Evolutionary conservation across 208 protist genomes (phyloP).

Genomic region (Lotmaria passim): DNA sequence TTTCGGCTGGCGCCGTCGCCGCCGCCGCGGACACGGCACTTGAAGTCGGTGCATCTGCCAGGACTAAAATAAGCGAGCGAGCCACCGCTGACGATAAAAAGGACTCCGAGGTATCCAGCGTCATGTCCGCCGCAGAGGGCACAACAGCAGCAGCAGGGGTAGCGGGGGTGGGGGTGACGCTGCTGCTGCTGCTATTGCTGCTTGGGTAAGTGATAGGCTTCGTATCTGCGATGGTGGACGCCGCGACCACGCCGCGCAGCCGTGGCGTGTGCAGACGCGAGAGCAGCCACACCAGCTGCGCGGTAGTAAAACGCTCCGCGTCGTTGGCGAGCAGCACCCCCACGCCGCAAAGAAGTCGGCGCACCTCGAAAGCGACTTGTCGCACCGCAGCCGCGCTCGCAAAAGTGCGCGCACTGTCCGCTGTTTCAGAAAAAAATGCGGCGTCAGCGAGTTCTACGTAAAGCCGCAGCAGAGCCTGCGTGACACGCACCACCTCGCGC

Average conservation of each 20-base stretch:
- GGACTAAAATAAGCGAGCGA: conserved; percentile 8
- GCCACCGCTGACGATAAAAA: conserved; percentile 31
- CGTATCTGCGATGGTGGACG: too few species aligned
- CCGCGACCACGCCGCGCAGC: neutral
- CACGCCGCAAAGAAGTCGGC: conserved; percentile 29
- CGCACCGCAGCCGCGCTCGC: neutral
- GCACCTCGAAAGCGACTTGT: conserved; percentile 12
- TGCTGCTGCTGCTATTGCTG: too few species aligned
- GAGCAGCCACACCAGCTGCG: conserved; percentile 29
- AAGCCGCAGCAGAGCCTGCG: conserved; percentile 24
- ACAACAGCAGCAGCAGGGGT: too few species aligned
- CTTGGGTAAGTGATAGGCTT: too few species aligned
- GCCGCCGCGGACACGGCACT: neutral
- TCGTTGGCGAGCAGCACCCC: conserved; percentile 34
- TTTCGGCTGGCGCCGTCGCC: neutral
- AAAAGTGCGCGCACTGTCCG: neutral
- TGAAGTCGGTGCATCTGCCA: neutral
- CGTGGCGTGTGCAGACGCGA: conserved; percentile 28
- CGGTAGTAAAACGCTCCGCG: conserved; percentile 21
- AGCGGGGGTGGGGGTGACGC: too few species aligned
- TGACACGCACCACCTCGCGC: conserved; percentile 22
- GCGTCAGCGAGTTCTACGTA: neutral
- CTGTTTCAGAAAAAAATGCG: neutral
- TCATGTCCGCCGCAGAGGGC: neutral
- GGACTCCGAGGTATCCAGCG: conserved; percentile 23